A percentile compares a stretch with the other conserved stretches of the same genome.
phyloP scores from a whole-genome alignment of 345 rosid genomes.

The Rubroshorea leprosula region DNA sequence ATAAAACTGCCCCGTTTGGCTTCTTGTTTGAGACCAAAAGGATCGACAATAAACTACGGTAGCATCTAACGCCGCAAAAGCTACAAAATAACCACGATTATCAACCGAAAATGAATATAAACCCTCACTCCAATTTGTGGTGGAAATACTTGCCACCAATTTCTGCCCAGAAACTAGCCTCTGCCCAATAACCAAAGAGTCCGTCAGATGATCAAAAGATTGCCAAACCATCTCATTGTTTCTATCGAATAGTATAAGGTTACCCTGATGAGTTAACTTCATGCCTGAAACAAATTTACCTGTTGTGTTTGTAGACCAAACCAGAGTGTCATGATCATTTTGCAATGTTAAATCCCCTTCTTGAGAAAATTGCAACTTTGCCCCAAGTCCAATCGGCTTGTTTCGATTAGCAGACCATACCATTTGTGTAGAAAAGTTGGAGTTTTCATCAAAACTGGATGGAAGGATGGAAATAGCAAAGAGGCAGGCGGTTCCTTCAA shows the following conservation, averaged over 20 bases:
- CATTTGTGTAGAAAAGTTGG: neutral
- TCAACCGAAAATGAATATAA: neutral
- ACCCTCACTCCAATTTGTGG: constrained; percentile 4
- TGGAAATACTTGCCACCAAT: neutral
- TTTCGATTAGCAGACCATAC: constrained; percentile 10
- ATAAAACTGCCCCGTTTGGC: neutral
- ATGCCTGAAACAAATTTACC: neutral
- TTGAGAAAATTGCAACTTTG: constrained; percentile 6
- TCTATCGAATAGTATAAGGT: constrained; percentile 4
- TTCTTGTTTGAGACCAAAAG: neutral
- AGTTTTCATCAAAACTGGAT: neutral
- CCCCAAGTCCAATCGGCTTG: constrained; percentile 15
- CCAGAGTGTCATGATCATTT: constrained; percentile 8
- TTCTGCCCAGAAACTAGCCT: neutral
- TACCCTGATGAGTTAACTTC: constrained; percentile 6
- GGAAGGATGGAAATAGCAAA: neutral
- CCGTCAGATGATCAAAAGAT: constrained; percentile 13
- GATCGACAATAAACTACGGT: no score
- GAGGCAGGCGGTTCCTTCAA: neutral
- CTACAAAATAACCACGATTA: neutral
- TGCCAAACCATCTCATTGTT: neutral
- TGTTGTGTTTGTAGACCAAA: constrained; percentile 13
- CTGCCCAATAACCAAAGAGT: constrained; percentile 9
- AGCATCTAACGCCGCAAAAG: neutral
- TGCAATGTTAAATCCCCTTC: neutral